Evolutionary conservation across 306 rosid species (phyloP).

Genomic region (Arachis stenosperma): DNA sequence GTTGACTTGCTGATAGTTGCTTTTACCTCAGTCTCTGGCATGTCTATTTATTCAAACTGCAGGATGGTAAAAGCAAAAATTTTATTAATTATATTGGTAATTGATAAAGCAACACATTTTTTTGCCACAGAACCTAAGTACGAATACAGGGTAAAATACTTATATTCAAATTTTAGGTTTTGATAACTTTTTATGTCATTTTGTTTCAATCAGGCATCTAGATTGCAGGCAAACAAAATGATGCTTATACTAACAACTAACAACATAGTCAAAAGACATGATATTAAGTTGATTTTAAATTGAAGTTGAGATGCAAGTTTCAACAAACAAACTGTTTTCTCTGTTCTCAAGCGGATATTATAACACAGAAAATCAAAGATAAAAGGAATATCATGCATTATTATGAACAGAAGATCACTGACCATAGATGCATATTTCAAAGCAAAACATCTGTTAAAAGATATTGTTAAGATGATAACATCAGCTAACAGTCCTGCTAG

Average conservation of each 20-base stretch:
- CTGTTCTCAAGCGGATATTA: constrained; percentile 15
- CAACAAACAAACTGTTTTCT: constrained; percentile 3
- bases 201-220: constrained; percentile 5
- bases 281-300: not conserved
- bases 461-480: not conserved
- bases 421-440: not conserved
- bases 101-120: not conserved
- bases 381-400: not conserved
- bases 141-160: not conserved
- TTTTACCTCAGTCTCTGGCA: constrained; percentile 62
- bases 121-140: constrained; percentile 13
- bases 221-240: constrained; percentile 2
- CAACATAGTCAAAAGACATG: too few relatives aligned
- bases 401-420: not conserved
- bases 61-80: constrained; percentile 33
- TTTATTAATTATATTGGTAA: constrained; percentile 30
- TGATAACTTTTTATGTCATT: constrained; percentile 18
- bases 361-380: not conserved
- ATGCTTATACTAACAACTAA: not conserved
- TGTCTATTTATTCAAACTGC: constrained; percentile 51
- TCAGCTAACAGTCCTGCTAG: too few relatives aligned
- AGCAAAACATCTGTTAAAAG: not conserved
- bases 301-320: constrained; percentile 15
- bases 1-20: constrained; percentile 77
- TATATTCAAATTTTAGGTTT: constrained; percentile 4